Evolutionary conservation across 495 filamentous ascomycete species (phyloP).

Genomic region (Aspergillus panamensis): DNA sequence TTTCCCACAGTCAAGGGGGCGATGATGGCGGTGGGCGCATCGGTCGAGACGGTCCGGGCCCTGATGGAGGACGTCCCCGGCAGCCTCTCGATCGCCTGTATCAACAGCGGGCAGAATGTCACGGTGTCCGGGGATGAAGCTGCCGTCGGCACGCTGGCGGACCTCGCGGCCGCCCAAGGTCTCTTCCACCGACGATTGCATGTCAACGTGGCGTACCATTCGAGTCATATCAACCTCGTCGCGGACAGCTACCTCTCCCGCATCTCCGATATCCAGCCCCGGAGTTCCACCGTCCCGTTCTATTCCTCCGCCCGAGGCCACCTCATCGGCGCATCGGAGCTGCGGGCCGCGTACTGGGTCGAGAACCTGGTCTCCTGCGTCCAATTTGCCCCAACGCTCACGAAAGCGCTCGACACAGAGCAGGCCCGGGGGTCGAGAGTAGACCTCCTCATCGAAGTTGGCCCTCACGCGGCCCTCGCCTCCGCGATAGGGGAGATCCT

Average conservation of each 20-base stretch:
- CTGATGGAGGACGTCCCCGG: conserved; percentile 21
- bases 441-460: conserved; percentile 7
- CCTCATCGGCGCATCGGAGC: background rate
- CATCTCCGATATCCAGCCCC: background rate
- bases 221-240: conserved; percentile 52
- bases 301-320: background rate
- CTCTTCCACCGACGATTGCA: conserved; percentile 52
- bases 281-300: background rate
- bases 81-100: conserved; percentile 40
- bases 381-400: background rate
- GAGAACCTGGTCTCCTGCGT: background rate
- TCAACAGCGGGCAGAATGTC: conserved; percentile 42
- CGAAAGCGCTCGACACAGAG: background rate
- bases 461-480: conserved; percentile 6
- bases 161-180: conserved; percentile 39
- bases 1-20: conserved; percentile 17
- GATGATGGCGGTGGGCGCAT: conserved; percentile 37
- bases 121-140: conserved; percentile 42
- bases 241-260: conserved; percentile 22
- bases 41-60: conserved; percentile 13
- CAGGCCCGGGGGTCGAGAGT: background rate
- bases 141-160: conserved; percentile 37
- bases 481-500: background rate
- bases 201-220: conserved; percentile 65
- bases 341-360: background rate